Percentiles rank a stretch among this genome's conserved stretches.
Conservation (phyloP, 164 flowering plant genomes). For the Aristolochia fimbriata region DNA sequence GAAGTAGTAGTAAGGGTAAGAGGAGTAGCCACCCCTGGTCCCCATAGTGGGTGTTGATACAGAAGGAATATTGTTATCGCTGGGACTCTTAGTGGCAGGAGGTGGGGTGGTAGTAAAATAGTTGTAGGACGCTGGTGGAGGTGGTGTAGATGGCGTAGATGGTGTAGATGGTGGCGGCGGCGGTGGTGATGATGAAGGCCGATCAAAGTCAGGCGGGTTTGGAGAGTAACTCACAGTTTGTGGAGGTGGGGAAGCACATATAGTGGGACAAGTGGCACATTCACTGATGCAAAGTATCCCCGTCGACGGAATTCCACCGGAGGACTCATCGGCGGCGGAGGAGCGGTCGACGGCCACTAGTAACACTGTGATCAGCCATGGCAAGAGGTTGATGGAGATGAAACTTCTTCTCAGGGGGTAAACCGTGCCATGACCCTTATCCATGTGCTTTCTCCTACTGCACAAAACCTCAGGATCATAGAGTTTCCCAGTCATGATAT, state of each 20-base stretch:
- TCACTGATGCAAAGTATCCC: conserved; percentile 52
- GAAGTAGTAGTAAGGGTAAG: conserved; percentile 36
- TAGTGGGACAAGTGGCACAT: conserved; percentile 44
- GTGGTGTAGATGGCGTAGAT: conserved; percentile 2
- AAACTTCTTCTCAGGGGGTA: too few relatives aligned
- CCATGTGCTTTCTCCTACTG: too few relatives aligned
- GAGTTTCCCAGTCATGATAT: too few relatives aligned
- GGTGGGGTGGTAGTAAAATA: conserved; percentile 9
- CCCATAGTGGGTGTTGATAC: conserved; percentile 7
- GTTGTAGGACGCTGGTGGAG: conserved; percentile 1
- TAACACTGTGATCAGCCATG: conserved; percentile 9
- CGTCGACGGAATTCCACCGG: conserved; percentile 8
- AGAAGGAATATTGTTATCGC: conserved; percentile 12
- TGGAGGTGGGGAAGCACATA: conserved; percentile 49
- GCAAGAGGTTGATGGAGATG: not conserved
- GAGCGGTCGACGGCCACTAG: conserved; percentile 7
- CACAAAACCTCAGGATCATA: too few relatives aligned
- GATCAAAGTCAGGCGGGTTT: conserved; percentile 4
- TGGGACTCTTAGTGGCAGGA: conserved; percentile 7
- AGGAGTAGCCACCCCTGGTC: conserved; percentile 13
- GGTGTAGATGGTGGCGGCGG: conserved; percentile 6
- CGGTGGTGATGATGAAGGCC: conserved; percentile 8
- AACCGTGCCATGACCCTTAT: too few relatives aligned
- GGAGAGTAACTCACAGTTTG: conserved; percentile 10
- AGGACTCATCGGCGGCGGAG: conserved; percentile 15